Evolutionary conservation across 1,139 yeast genomes (phyloP).

Genomic region (Arxiozyma slooffiae): DNA sequence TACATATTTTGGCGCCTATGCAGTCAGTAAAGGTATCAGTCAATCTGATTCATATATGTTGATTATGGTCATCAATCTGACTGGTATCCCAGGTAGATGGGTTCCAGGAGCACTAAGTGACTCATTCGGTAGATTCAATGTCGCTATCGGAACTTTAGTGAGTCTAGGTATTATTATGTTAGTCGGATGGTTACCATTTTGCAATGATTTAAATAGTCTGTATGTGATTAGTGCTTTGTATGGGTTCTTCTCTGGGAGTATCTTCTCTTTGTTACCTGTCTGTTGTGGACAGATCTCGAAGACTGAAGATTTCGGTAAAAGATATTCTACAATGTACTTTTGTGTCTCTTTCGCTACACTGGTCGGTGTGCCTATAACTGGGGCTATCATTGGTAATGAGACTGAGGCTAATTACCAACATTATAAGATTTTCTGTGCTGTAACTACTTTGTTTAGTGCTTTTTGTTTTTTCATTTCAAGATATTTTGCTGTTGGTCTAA

Average conservation of each 20-base stretch:
- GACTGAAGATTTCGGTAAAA: slow-evolving; percentile 55
- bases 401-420: slow-evolving; percentile 15
- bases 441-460: slow-evolving; percentile 15
- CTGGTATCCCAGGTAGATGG: slow-evolving; percentile 43
- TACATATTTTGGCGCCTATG: slow-evolving; percentile 44
- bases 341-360: slow-evolving; percentile 52
- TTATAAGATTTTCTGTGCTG: slow-evolving; percentile 21
- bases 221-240: slow-evolving; percentile 41
- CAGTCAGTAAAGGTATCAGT: slow-evolving; percentile 36
- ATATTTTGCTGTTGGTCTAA: slow-evolving; percentile 18
- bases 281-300: slow-evolving; percentile 54
- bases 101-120: slow-evolving; percentile 44
- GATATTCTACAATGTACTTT: slow-evolving; percentile 62
- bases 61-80: slow-evolving; percentile 40
- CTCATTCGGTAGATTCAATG: slow-evolving; percentile 43
- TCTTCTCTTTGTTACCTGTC: slow-evolving; percentile 41
- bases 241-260: slow-evolving; percentile 46
- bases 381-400: slow-evolving; percentile 37
- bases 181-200: slow-evolving; percentile 40
- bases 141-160: slow-evolving; percentile 36
- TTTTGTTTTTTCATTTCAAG: slow-evolving; percentile 19
- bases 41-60: slow-evolving; percentile 38
- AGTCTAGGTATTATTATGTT: slow-evolving; percentile 35
- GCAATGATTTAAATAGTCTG: slow-evolving; percentile 33
- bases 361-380: slow-evolving; percentile 45